Evolutionary conservation across 164 flowering plant species (phyloP).

Genomic region (Stephania yunnanensis): DNA sequence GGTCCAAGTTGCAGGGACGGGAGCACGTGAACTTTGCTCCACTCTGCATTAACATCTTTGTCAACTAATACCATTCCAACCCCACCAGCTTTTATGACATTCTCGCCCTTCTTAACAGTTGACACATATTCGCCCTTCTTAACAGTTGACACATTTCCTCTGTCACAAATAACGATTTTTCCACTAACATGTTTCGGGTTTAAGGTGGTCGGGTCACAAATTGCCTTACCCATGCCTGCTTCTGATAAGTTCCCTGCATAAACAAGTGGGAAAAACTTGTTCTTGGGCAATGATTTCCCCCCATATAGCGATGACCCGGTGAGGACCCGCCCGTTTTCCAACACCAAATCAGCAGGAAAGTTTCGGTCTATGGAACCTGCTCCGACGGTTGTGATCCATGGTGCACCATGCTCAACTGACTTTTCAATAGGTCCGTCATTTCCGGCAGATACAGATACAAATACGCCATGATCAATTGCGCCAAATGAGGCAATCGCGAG

Average conservation of each 20-base stretch:
- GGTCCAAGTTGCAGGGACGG: conserved; percentile 33
- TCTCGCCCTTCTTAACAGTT: too few relatives aligned
- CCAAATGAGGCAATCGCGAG: conserved; percentile 28
- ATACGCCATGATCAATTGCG: conserved; percentile 34
- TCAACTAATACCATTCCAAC: conserved; percentile 40
- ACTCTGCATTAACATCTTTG: conserved; percentile 25
- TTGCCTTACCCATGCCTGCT: neutral
- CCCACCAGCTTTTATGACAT: conserved; percentile 44
- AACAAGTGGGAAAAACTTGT: conserved; percentile 21
- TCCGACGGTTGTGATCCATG: conserved; percentile 62
- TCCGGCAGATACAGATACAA: conserved; percentile 48
- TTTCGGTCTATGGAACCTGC: conserved; percentile 49
- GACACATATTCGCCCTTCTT: conserved; percentile 30
- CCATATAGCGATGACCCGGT: conserved; percentile 38
- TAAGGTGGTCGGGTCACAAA: conserved; percentile 32
- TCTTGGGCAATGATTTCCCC: conserved; percentile 21
- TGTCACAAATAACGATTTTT: conserved; percentile 44
- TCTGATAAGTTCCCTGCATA: conserved; percentile 22
- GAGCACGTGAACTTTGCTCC: conserved; percentile 37
- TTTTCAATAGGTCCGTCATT: conserved; percentile 31
- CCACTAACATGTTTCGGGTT: conserved; percentile 31
- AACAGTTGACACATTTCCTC: conserved; percentile 22
- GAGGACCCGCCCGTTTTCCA: conserved; percentile 30
- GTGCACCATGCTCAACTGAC: conserved; percentile 35
- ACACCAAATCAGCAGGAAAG: conserved; percentile 39